Percentiles rank a stretch among this genome's conserved stretches.
Conservation (phyloP, 1,284 basidiomycete species). For the Taiwanofungus camphoratus region DNA sequence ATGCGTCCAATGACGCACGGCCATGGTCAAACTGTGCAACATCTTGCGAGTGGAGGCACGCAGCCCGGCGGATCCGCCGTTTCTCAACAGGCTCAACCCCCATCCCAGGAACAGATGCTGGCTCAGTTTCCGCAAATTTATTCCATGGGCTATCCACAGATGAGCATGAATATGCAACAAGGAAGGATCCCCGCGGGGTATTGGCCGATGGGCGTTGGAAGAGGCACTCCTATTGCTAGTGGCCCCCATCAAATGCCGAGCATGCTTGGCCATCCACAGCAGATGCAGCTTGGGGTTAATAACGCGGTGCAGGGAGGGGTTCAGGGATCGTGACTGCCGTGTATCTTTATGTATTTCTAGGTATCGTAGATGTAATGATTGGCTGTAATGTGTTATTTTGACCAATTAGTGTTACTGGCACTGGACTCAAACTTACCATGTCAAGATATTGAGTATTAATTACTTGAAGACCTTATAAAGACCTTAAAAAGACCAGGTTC, state of each 20-base stretch:
- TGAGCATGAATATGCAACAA: conserved; percentile 12
- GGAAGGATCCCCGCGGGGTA: conserved; percentile 23
- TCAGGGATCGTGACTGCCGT: conserved; percentile 27
- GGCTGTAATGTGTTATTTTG: conserved; percentile 5
- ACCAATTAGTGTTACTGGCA: background rate
- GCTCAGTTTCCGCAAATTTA: conserved; percentile 25
- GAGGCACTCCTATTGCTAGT: conserved; percentile 22
- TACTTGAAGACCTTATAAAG: too few species aligned
- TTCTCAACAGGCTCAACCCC: too few species aligned
- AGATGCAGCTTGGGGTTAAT: conserved; percentile 27
- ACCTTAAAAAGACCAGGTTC: too few species aligned
- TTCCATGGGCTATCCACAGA: conserved; percentile 17
- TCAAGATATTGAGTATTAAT: too few species aligned
- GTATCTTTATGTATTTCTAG: conserved; percentile 10
- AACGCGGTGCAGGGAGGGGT: conserved; percentile 34
- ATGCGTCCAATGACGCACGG: conserved; percentile 9
- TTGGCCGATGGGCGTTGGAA: conserved; percentile 25
- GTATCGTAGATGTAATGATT: conserved; percentile 8
- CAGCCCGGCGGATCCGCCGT: conserved; percentile 24
- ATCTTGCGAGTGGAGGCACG: conserved; percentile 11
- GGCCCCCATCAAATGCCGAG: conserved; percentile 25
- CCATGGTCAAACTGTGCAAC: conserved; percentile 18
- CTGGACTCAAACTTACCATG: background rate
- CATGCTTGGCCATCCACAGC: conserved; percentile 27
- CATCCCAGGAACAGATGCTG: conserved; percentile 25